These are phyloP conservation scores for Globisporangium sylvaticum DNA, from an alignment of 352 stramenopile genomes.

Conservation along the genomic window DNA sequence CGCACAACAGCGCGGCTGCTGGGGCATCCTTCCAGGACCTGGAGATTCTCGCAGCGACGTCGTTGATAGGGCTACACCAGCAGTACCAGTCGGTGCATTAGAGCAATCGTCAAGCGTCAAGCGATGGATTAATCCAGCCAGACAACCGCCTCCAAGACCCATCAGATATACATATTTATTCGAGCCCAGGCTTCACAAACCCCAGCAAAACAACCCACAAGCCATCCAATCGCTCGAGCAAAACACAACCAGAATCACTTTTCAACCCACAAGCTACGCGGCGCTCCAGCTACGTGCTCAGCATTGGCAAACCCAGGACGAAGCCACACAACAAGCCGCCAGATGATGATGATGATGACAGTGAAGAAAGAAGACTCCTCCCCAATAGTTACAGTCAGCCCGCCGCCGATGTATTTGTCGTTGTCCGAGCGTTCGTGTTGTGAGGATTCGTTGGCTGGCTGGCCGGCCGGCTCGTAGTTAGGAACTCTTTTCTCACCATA, in stretches of 20 bases:
- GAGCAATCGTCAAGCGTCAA: neutral
- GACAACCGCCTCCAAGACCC: neutral
- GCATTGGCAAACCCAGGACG: neutral
- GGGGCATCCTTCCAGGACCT: constrained; percentile 53
- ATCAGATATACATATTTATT: constrained; percentile 16
- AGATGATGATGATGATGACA: neutral
- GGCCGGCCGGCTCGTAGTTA: too few species aligned
- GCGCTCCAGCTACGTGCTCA: too few species aligned
- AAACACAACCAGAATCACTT: too few species aligned
- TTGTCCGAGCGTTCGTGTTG: too few species aligned
- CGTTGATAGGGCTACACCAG: constrained; percentile 68
- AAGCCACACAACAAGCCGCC: neutral
- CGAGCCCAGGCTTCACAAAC: neutral
- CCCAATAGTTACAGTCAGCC: too few species aligned
- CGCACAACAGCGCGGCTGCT: neutral
- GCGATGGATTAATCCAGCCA: neutral
- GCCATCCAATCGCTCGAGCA: neutral
- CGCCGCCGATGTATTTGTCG: too few species aligned
- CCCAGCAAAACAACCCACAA: neutral
- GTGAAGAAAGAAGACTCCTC: neutral
- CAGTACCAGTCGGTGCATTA: constrained; percentile 77
- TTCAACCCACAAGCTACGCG: too few species aligned
- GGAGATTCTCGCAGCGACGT: constrained; percentile 73
- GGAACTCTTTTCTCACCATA: too few species aligned
- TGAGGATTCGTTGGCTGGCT: too few species aligned